Conservation (phyloP, 2,329 filamentous ascomycete species). For the Ophiostoma triangulosporum region DNA sequence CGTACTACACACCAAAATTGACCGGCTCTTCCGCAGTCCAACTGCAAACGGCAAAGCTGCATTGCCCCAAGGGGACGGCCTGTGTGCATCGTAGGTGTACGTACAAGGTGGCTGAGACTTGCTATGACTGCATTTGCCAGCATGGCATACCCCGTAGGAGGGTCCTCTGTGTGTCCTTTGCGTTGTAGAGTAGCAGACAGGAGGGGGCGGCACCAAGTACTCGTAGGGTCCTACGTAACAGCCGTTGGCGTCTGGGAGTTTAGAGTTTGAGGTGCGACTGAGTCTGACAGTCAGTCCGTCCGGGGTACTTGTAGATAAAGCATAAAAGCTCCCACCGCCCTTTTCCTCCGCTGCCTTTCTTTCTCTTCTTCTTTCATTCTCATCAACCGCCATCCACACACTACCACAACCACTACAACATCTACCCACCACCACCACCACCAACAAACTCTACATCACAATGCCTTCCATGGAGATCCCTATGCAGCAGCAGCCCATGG, state of each 20-base stretch:
- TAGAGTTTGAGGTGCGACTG: too few species aligned
- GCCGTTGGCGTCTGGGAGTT: too few species aligned
- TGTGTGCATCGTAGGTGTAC: too few species aligned
- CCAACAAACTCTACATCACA: too few species aligned
- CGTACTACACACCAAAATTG: too few species aligned
- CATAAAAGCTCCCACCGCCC: not conserved
- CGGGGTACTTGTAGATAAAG: slow-evolving; percentile 7
- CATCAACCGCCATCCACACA: not conserved
- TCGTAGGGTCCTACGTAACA: not conserved
- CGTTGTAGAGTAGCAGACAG: not conserved
- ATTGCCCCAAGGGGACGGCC: too few species aligned
- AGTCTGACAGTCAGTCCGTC: not conserved
- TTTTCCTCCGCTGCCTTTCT: not conserved
- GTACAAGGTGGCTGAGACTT: too few species aligned
- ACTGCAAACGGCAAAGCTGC: not conserved
- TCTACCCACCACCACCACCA: slow-evolving; percentile 1
- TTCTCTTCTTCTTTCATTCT: not conserved
- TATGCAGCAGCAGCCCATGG: slow-evolving; percentile 21
- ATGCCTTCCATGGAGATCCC: slow-evolving; percentile 20
- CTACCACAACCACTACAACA: slow-evolving; percentile 1
- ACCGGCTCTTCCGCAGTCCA: not conserved
- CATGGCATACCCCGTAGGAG: too few species aligned
- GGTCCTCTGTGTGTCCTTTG: not conserved
- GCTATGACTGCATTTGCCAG: not conserved
- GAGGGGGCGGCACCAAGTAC: not conserved